Conservation (phyloP, 2,329 filamentous ascomycete species). For the Fusarium sp. region DNA sequence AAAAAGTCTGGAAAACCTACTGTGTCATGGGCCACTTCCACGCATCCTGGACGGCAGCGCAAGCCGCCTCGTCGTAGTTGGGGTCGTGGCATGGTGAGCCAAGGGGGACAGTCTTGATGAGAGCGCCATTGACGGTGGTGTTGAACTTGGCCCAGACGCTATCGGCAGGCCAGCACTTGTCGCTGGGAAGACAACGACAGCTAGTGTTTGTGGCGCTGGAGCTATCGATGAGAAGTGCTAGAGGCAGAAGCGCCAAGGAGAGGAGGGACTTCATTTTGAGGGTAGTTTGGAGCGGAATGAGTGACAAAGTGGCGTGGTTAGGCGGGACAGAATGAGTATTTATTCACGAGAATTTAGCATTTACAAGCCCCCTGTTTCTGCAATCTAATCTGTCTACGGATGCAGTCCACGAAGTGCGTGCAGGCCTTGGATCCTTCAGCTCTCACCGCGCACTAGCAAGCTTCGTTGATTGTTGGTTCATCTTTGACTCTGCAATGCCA, state of each 20-base stretch:
- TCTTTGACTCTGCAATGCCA: neutral
- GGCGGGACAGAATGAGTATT: neutral
- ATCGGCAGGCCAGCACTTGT: slow-evolving; percentile 60
- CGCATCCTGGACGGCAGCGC: slow-evolving; percentile 50
- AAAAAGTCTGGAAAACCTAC: slow-evolving; percentile 44
- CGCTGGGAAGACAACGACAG: slow-evolving; percentile 61
- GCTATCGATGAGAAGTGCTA: slow-evolving; percentile 12
- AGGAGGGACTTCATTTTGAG: slow-evolving; percentile 32
- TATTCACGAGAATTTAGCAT: neutral
- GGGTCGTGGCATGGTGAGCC: slow-evolving; percentile 60
- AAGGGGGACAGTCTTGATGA: slow-evolving; percentile 61
- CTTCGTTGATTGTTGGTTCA: neutral
- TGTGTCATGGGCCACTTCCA: slow-evolving; percentile 59
- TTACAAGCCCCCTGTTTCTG: neutral
- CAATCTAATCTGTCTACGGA: neutral
- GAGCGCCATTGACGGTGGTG: slow-evolving; percentile 56
- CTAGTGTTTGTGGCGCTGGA: slow-evolving; percentile 8
- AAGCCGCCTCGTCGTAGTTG: slow-evolving; percentile 56
- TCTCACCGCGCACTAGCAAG: slow-evolving; percentile 5
- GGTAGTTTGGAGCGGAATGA: neutral
- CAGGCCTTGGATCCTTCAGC: neutral
- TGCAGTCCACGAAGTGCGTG: neutral
- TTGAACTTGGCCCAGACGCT: slow-evolving; percentile 60
- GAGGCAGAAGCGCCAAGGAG: slow-evolving; percentile 21
- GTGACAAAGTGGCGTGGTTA: neutral